Conservation (phyloP, 2,329 filamentous ascomycete species). For the Coleophoma cylindrospora region DNA sequence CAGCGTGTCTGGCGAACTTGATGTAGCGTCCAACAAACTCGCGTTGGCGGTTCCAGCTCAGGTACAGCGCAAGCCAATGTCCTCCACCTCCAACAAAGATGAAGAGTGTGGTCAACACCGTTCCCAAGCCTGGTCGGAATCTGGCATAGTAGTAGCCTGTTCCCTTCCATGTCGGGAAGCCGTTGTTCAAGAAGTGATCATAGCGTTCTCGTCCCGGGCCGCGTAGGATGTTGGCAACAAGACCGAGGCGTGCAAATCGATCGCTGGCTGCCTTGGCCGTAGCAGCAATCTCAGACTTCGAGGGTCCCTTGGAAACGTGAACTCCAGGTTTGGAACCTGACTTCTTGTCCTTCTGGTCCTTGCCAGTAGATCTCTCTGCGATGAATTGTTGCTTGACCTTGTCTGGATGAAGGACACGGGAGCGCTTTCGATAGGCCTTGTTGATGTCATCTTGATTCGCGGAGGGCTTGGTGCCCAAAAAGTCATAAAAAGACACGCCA, state of each 20-base stretch:
- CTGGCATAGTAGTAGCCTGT: slow-evolving; percentile 98
- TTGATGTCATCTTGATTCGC: slow-evolving; percentile 85
- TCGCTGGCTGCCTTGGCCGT: slow-evolving; percentile 78
- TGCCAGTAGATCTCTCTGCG: slow-evolving; percentile 55
- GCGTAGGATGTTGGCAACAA: slow-evolving; percentile 82
- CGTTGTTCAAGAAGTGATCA: slow-evolving; percentile 88
- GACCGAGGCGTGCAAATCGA: slow-evolving; percentile 76
- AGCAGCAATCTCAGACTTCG: slow-evolving; percentile 68
- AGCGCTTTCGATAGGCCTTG: slow-evolving; percentile 89
- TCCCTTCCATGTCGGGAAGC: slow-evolving; percentile 94
- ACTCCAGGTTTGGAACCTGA: slow-evolving; percentile 49
- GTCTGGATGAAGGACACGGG: slow-evolving; percentile 82
- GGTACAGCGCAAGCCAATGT: slow-evolving; percentile 81
- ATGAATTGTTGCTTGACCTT: slow-evolving; percentile 85
- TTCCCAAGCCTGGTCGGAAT: slow-evolving; percentile 84
- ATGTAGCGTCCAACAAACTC: slow-evolving; percentile 93
- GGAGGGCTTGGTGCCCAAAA: slow-evolving; percentile 69
- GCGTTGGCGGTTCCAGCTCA: slow-evolving; percentile 83
- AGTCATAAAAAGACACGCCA: slow-evolving; percentile 89
- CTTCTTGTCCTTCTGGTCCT: slow-evolving; percentile 41
- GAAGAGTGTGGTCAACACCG: slow-evolving; percentile 77
- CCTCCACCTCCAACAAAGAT: slow-evolving; percentile 76
- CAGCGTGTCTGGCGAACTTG: slow-evolving; percentile 77
- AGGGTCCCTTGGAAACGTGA: slow-evolving; percentile 65
- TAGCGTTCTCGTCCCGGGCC: slow-evolving; percentile 80